phyloP scores from a whole-genome alignment of 2,329 filamentous ascomycete species.

The Pseudogymnoascus sp. region DNA sequence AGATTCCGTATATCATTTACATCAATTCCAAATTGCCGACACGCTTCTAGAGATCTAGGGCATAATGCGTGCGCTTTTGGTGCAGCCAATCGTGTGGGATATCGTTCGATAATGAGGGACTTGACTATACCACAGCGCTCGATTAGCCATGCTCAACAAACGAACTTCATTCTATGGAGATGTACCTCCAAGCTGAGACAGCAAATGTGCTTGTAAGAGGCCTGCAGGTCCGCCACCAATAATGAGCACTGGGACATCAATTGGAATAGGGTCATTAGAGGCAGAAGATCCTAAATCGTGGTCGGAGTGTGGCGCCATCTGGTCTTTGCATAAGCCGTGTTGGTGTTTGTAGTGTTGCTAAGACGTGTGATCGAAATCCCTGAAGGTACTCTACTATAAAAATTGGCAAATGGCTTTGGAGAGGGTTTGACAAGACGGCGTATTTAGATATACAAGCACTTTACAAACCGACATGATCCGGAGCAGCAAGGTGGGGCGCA shows the following conservation, averaged over 20 bases:
- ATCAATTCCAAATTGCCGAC: constrained; percentile 27
- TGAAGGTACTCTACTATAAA: too few relatives aligned
- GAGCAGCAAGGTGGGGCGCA: too few relatives aligned
- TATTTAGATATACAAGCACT: too few relatives aligned
- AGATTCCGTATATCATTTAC: constrained; percentile 24
- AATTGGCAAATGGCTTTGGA: too few relatives aligned
- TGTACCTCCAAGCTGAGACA: constrained; percentile 27
- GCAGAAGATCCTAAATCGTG: background rate
- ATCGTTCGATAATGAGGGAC: constrained; percentile 28
- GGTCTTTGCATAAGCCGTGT: too few relatives aligned
- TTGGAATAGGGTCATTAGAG: too few relatives aligned
- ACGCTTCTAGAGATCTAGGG: constrained; percentile 27
- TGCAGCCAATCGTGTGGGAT: constrained; percentile 25
- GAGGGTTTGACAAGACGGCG: too few relatives aligned
- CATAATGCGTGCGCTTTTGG: constrained; percentile 29
- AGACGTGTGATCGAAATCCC: too few relatives aligned
- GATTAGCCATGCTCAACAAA: constrained; percentile 4
- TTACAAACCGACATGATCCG: too few relatives aligned
- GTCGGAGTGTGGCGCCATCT: constrained; percentile 12
- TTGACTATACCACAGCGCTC: constrained; percentile 18
- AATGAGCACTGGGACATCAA: constrained; percentile 30
- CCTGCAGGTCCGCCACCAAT: constrained; percentile 32
- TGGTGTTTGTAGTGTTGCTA: too few relatives aligned
- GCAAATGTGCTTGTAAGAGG: constrained; percentile 30
- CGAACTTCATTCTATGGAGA: background rate